Base-by-base conservation (phyloP, 1,284 basidiomycete genomes). In the Cerioporus squamosus region DNA sequence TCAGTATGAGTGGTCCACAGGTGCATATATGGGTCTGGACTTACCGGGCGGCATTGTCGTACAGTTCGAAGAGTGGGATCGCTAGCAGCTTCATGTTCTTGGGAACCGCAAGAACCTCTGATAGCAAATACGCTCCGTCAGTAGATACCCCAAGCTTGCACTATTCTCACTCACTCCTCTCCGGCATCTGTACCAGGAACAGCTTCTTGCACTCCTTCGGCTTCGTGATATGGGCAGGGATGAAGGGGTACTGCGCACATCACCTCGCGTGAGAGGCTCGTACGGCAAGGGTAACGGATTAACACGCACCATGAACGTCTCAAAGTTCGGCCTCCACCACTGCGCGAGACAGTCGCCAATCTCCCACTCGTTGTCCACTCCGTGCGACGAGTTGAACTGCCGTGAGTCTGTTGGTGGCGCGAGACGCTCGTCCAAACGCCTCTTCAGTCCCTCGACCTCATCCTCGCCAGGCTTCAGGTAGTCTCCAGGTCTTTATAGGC, bases 41-140 rank as follows among this genome's bases (percentile, higher is more conserved):
- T 44, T 65, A 95, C 80, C 95, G 82, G 8, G 95, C 94, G 9
- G 95, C 93, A 66, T 98, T 98, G 74, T 98, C 97, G 71, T 98
- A 99, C 15, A 98, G 81, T 76, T 99, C 97, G 70, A 97, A 98
- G 31, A 99, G 79, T 0, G 97, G 97, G 49, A 97, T 95, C 2
- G 94, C 94, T 33, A 98, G 87, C 2, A 98, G 84, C 75, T 98
- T 98, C 96, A 98, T 98, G 76, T 99, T 99, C 77, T 94, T 94
- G 0, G 97, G 97, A 2, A 98, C 95, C 1, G 95, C 94, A 14
- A 99, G 86, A 10, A 96, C 91, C 75, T 97, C 96, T 98, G 29
- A 36, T 6, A 47, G 12, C 43, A 9, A 18, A 39, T 2, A 24
- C 18, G 48, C n/a, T 46, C 17, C 45, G 10, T 39, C 23, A 24